These are phyloP conservation scores for Ophiosphaerella korrae DNA, from an alignment of 2,329 filamentous ascomycete species.

Conservation along the genomic window DNA sequence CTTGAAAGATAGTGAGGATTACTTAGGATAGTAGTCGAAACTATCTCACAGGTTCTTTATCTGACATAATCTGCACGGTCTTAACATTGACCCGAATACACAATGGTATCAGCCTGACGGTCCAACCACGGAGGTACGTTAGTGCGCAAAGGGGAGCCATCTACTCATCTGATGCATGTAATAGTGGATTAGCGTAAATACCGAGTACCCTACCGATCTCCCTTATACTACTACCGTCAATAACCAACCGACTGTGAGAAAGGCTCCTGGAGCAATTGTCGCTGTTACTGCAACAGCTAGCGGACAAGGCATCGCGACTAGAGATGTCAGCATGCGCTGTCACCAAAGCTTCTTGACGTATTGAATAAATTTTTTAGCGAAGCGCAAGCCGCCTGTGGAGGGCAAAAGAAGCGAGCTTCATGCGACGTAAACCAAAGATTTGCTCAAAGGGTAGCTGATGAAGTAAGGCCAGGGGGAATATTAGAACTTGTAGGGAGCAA, in stretches of 20 bases:
- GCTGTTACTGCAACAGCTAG: neutral
- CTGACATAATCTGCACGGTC: no score
- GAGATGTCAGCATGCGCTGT: neutral
- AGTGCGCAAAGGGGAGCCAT: no score
- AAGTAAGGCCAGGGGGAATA: neutral
- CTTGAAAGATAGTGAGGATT: no score
- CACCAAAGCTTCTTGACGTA: neutral
- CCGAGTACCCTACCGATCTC: no score
- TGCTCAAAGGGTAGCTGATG: slow-evolving; percentile 1
- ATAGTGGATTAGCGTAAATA: no score
- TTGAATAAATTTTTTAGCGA: neutral
- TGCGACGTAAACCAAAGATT: neutral
- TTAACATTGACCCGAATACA: no score
- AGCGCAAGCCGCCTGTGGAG: neutral
- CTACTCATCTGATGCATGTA: no score
- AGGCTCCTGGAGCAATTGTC: neutral
- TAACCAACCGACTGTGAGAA: neutral
- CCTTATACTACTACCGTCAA: slow-evolving; percentile 1
- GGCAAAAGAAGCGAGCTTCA: neutral
- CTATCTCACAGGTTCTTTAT: no score
- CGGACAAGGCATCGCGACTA: neutral
- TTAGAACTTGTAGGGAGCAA: neutral
- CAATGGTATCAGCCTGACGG: no score
- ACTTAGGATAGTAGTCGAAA: no score
- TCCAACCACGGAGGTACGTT: no score